Evolutionary conservation across 2,329 filamentous ascomycete genomes (phyloP), one percentile per base, ranked within the genome.

Genomic region (Anthostomella pinea): DNA sequence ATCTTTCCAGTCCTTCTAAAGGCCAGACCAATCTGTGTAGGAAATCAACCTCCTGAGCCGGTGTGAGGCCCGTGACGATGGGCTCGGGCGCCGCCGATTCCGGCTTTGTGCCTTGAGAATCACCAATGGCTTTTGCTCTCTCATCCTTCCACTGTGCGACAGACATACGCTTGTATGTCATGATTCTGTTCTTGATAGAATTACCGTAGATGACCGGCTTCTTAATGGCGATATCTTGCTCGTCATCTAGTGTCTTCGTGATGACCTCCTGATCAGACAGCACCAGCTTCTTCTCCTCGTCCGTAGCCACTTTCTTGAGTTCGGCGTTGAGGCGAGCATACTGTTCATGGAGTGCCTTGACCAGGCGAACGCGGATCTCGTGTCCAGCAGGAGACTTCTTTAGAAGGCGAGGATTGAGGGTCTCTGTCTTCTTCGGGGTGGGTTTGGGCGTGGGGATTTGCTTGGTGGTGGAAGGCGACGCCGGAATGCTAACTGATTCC

Each of bases 141-240:
- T 83, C 79, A 19, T 78, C 72, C 41, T 77, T 76, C 87, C 90
- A 97, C 30, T 86, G 75, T 3, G 74, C 70, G 3, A 79, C 56
- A 1, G 69, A 70, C 85, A 95, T 90, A 44, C 83, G 84, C 55
- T 84, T 87, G 56, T 89, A 81, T 27, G 73, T 72, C 51, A 85
- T 74, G 40, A 97, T 83, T 21, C 81, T 81, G 48, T 88, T 85
- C 57, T 90, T 94, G 59, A 97, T 79, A 17, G 89, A 70, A 52
- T 95, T 95, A 6, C 75, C 70, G 55, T 98, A 98, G 18, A 97
- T 79, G 0, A 74, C 64, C 2, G 74, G 66, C 41, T 83, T 83
- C 11, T 82, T 79, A 9, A 70, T 70, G 1, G 89, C 89, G 6
- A 79, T 68, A 22, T 77, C 77, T 57, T 95, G 81, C 64, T 98